These are phyloP conservation scores for Zygotorulaspora sp. DNA, from an alignment of 805 yeast species.

Conservation along the genomic window DNA sequence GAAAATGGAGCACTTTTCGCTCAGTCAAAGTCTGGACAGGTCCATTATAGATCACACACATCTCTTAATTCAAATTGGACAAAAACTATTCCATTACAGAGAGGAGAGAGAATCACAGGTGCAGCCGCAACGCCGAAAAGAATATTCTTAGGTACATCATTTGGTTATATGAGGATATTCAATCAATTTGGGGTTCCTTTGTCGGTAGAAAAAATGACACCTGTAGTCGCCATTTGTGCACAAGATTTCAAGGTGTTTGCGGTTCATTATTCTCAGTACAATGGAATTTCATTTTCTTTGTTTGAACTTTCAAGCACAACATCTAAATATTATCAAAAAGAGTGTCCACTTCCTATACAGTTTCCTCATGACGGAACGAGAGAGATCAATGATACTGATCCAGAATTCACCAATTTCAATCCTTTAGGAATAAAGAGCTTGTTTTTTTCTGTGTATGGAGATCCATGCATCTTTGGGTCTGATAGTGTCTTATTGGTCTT, in stretches of 20 bases:
- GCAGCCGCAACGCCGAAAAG: constrained; percentile 60
- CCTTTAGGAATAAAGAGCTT: constrained; percentile 49
- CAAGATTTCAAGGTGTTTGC: constrained; percentile 52
- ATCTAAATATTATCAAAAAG: constrained; percentile 41
- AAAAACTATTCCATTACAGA: constrained; percentile 46
- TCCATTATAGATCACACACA: constrained; percentile 68
- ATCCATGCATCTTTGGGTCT: constrained; percentile 82
- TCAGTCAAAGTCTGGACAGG: constrained; percentile 41
- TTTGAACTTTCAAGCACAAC: constrained; percentile 27
- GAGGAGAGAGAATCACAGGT: constrained; percentile 58
- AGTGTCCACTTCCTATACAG: constrained; percentile 42
- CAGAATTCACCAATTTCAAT: constrained; percentile 23
- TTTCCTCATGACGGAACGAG: constrained; percentile 22
- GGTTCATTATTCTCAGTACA: constrained; percentile 38
- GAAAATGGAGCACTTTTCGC: constrained; percentile 64
- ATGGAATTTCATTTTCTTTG: constrained; percentile 29
- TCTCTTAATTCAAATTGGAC: constrained; percentile 69
- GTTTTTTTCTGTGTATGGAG: constrained; percentile 86
- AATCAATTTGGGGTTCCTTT: constrained; percentile 71
- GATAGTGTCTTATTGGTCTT: constrained; percentile 69
- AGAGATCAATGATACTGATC: constrained; percentile 34
- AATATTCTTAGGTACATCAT: constrained; percentile 65
- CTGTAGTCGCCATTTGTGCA: constrained; percentile 69
- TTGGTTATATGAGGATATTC: constrained; percentile 69
- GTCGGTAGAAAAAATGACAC: constrained; percentile 62